phyloP scores from a whole-genome alignment of 805 yeast species.

The Kuraishia molischiana region DNA sequence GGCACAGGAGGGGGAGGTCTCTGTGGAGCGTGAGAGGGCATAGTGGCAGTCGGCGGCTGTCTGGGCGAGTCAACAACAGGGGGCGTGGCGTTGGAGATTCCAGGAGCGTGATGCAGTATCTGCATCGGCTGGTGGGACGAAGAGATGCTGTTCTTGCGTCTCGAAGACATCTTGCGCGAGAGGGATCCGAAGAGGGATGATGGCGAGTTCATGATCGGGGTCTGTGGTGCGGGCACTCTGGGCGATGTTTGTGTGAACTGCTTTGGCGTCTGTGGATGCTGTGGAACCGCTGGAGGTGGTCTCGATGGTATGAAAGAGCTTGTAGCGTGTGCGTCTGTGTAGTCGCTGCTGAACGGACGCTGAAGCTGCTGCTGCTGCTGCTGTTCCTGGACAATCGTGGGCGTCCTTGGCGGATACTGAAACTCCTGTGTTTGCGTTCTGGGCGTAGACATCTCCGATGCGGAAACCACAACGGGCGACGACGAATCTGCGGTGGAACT shows the following conservation, averaged over 20 bases:
- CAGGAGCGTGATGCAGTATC: conserved; percentile 1
- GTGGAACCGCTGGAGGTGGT: conserved; percentile 59
- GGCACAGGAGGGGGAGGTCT: neutral
- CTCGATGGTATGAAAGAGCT: conserved; percentile 45
- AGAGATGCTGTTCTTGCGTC: conserved; percentile 8
- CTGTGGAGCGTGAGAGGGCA: neutral
- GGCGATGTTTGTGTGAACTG: conserved; percentile 3
- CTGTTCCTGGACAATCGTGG: neutral
- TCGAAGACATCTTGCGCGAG: conserved; percentile 18
- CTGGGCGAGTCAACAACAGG: neutral
- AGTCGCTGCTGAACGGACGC: neutral
- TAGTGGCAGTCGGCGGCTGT: neutral
- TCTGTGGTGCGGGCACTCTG: neutral
- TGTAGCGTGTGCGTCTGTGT: neutral
- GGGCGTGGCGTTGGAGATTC: neutral
- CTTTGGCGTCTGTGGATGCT: neutral
- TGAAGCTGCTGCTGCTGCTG: neutral
- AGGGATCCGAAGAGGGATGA: conserved; percentile 7
- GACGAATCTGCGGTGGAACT: conserved; percentile 13
- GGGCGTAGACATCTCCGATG: conserved; percentile 1
- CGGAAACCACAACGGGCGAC: conserved; percentile 1
- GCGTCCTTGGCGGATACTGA: neutral
- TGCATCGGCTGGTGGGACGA: conserved; percentile 4
- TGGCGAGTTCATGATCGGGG: conserved; percentile 3
- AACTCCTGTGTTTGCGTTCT: neutral